Evolutionary conservation across 2,329 filamentous ascomycete species (phyloP).

Genomic region (Penicillium sp.): DNA sequence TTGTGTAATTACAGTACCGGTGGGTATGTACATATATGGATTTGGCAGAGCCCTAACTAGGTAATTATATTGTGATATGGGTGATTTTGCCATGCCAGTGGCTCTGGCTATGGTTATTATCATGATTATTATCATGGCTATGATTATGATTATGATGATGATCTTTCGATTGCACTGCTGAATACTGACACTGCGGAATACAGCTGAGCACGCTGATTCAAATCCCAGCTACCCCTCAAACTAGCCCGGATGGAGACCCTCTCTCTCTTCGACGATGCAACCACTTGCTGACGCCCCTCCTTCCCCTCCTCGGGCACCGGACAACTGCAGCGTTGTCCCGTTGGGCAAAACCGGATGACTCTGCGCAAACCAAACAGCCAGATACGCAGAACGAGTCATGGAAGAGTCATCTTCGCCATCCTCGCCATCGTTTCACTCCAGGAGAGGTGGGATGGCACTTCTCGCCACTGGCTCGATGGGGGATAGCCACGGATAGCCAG

Average conservation of each 20-base stretch:
- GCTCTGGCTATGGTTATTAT: too few relatives aligned
- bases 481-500: too few relatives aligned
- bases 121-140: too few relatives aligned
- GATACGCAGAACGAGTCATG: not conserved
- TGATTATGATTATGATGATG: too few relatives aligned
- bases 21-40: too few relatives aligned
- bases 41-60: too few relatives aligned
- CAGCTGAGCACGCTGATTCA: constrained; percentile 3
- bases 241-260: constrained; percentile 29
- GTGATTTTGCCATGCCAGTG: too few relatives aligned
- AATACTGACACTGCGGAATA: too few relatives aligned
- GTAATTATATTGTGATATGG: too few relatives aligned
- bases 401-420: constrained; percentile 4
- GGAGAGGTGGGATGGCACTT: constrained; percentile 4
- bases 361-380: not conserved
- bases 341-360: constrained; percentile 10
- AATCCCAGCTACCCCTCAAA: constrained; percentile 26
- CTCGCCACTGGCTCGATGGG: constrained; percentile 1
- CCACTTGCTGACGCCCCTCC: constrained; percentile 14
- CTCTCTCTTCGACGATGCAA: constrained; percentile 9
- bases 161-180: too few relatives aligned
- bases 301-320: constrained; percentile 20
- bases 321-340: constrained; percentile 18
- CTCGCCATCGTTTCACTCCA: not conserved
- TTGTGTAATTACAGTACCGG: not conserved